Base-by-base conservation (phyloP, 495 filamentous ascomycete genomes). In the Opeltia flavorubescens region DNA sequence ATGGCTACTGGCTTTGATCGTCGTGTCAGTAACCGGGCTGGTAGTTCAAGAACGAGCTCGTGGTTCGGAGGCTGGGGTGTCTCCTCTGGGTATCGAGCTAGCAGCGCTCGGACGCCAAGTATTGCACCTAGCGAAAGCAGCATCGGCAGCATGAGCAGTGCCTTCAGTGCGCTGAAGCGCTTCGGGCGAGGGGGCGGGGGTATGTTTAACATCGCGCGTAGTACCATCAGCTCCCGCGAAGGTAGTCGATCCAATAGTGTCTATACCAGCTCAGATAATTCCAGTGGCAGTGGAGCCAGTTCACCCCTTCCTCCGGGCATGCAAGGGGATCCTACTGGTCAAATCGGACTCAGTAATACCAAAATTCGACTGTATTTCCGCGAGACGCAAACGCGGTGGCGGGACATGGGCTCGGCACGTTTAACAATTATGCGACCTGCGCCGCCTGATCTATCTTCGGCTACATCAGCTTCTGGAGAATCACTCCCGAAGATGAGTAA, bases 291-390 rank as follows among this genome's bases (percentile, higher is more conserved):
- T 53, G 48, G 72, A 59, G 35, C 58, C 66, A 80, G 71, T 31
- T 75, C 80, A 3, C 76, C 78, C 2, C 69, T 74, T 11, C 74
- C 76, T 8, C 62, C 69, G 4, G 76, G 76, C 3, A 67, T 65
- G 18, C 65, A 75, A 24, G 71, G 70, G 24, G 66, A 71, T 28
- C 75, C 76, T 46, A 70, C 72, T 30, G 74, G 76, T 1, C 66
- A 66, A 11, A 69, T 79, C 26, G 81, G 80, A 24, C 72, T 83
- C 11, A 77, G 77, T 12, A 85, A 86, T 51, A 75, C 88, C 40
- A 88, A 91, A 51, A 83, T 80, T 53, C 76, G 86, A 21, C 74
- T 95, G 28, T 94, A 95, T 62, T 61, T 79, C 15, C 80, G 86
- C 33, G 81, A 89, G 44, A 76, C 76, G 2, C 68, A 76, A 18